Evolutionary conservation across 163 green algal genomes (phyloP).

Genomic region (Chloroidium sp.): DNA sequence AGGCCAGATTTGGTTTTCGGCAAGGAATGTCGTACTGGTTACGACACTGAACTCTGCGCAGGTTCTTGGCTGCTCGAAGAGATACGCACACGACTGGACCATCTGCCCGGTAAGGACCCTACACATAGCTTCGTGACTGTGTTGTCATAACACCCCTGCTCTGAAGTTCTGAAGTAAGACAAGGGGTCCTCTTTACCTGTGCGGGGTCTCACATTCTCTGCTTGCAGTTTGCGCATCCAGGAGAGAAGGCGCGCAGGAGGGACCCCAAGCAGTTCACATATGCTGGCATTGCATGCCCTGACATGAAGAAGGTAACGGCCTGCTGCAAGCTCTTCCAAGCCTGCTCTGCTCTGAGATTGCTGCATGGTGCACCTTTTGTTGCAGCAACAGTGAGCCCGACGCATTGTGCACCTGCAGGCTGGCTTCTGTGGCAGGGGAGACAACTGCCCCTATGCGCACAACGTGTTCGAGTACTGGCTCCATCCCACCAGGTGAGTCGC

Average conservation of each 20-base stretch:
- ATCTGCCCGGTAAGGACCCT: slow-evolving; percentile 39
- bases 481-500: slow-evolving; percentile 54
- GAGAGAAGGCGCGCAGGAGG: slow-evolving; percentile 63
- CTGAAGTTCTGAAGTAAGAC: too few relatives aligned
- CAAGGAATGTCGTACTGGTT: too few relatives aligned
- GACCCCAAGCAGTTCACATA: slow-evolving; percentile 59
- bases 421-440: slow-evolving; percentile 60
- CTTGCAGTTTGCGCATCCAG: slow-evolving; percentile 14
- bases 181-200: too few relatives aligned
- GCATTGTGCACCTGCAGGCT: slow-evolving; percentile 15
- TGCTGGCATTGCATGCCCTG: slow-evolving; percentile 72
- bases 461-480: slow-evolving; percentile 87
- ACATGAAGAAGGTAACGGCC: slow-evolving; percentile 65
- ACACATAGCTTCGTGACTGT: too few relatives aligned
- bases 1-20: too few relatives aligned
- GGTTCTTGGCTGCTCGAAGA: slow-evolving; percentile 66
- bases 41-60: slow-evolving; percentile 16
- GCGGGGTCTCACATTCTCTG: neutral
- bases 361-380: neutral
- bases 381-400: neutral
- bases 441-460: slow-evolving; percentile 74
- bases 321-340: neutral
- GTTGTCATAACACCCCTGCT: too few relatives aligned
- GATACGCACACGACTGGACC: slow-evolving; percentile 71
- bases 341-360: neutral